Base-by-base conservation (phyloP, 345 rosid species). In the Passiflora organensis region DNA sequence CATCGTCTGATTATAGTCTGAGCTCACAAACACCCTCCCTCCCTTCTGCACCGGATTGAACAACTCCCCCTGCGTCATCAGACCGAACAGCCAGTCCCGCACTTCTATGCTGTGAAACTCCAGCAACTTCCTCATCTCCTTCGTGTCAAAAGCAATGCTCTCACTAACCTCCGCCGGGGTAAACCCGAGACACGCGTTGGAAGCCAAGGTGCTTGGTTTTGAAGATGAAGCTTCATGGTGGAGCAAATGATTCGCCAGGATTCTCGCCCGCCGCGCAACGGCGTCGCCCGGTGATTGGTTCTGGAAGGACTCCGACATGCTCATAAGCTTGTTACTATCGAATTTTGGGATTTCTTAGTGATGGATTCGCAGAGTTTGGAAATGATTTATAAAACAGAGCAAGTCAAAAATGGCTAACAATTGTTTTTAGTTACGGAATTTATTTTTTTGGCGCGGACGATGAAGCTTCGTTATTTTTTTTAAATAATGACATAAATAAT, bases 1-100 rank as follows among this genome's bases (percentile, higher is more conserved):
- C 96, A 78, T 91, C 24, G 95, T 57, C 79, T 88, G 96, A 70
- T 88, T 88, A 48, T 72, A 88, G 61, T 88, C 94, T 8, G 96
- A 89, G 37, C 65, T 54, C 46, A 82, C 80, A 55, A 76, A 91
- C n/a, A 91, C 64, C 72, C 70, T 78, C 42, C 85, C 93, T 17
- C 93, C 98, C 38, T 72, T 69, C 61, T 71, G 67, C 34, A 62
- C 71, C n/a, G 85, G 89, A 65, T 86, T 86, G 68, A 91, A 91
- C 62, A 85, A 47, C 63, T 71, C 70, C 78, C 81, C 76, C 76
- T 81, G 90, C 66, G 53, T 66, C 67, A 91, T 81, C 5, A 91
- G 56, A 18, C 84, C 82, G 48, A 75, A 91, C 62, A 88, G 55
- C 90, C 95, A 84, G 57, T 88, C 96, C n/a, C 96, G 72, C 16